A percentile compares a stretch with the other conserved stretches of the same genome.
Evolutionary conservation across 768 basidiomycete species (phyloP).

Genomic region (Russula earlei): DNA sequence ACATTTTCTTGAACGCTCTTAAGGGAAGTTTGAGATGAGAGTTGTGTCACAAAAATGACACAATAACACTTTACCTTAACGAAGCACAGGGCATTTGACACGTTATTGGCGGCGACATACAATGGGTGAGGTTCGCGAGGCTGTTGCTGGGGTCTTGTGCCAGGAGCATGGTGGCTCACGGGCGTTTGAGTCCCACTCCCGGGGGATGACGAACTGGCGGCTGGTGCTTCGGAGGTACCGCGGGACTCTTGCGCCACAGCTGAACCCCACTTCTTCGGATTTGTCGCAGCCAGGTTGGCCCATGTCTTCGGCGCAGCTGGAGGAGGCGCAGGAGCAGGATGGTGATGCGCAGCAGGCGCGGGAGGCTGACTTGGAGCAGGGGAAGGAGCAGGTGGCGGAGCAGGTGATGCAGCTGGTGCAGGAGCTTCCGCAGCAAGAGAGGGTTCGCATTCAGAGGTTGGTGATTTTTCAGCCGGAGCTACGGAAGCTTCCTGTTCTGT

Average conservation of each 20-base stretch:
- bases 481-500: constrained; percentile 31
- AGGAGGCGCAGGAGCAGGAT: constrained; percentile 33
- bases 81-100: constrained; percentile 77
- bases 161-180: constrained; percentile 27
- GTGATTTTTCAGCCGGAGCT: constrained; percentile 26
- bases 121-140: constrained; percentile 38
- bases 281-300: constrained; percentile 85
- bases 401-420: constrained; percentile 25
- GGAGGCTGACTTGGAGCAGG: constrained; percentile 22
- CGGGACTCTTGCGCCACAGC: constrained; percentile 71
- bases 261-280: constrained; percentile 76
- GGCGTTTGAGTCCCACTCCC: constrained; percentile 32
- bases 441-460: constrained; percentile 28
- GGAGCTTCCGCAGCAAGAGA: constrained; percentile 22
- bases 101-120: constrained; percentile 45
- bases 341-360: constrained; percentile 25
- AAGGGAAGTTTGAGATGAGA: constrained; percentile 4
- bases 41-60: neutral
- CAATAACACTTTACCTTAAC: constrained; percentile 60
- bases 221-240: constrained; percentile 60
- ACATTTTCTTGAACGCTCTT: constrained; percentile 69
- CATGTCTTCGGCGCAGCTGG: constrained; percentile 62
- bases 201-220: constrained; percentile 34
- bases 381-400: constrained; percentile 23
- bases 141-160: constrained; percentile 29